Percentiles rank a stretch among this genome's conserved stretches.
Conservation (phyloP, 2,329 filamentous ascomycete species). For the Tolypocladium pustulatum region DNA sequence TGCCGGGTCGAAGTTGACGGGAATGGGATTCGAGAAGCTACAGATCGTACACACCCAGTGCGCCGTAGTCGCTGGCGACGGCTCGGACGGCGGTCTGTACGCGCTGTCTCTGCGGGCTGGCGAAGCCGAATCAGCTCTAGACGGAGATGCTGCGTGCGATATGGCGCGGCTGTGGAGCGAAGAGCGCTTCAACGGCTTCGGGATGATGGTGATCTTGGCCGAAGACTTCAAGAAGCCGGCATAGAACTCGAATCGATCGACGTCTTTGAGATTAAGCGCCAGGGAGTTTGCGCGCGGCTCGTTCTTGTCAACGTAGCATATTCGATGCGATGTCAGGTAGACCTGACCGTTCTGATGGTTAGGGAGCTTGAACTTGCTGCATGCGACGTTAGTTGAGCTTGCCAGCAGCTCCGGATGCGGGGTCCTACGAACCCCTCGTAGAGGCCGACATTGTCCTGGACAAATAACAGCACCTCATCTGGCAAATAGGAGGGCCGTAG, state of each 20-base stretch:
- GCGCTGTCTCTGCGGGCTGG: constrained; percentile 33
- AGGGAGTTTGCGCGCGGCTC: constrained; percentile 79
- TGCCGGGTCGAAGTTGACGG: constrained; percentile 83
- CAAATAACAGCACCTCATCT: constrained; percentile 90
- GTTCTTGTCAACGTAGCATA: constrained; percentile 86
- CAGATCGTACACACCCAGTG: constrained; percentile 97
- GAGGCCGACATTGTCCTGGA: constrained; percentile 92
- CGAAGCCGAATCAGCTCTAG: constrained; percentile 35
- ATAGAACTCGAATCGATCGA: constrained; percentile 86
- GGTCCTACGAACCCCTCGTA: constrained; percentile 75
- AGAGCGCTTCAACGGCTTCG: constrained; percentile 64
- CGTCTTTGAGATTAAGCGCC: constrained; percentile 77
- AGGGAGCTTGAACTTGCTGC: constrained; percentile 87
- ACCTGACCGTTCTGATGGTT: constrained; percentile 93
- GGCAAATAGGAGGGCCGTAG: constrained; percentile 84
- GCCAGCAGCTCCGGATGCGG: background rate
- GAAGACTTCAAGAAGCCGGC: constrained; percentile 93
- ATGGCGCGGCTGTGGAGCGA: constrained; percentile 45
- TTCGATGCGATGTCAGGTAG: constrained; percentile 89
- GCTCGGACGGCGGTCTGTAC: constrained; percentile 25
- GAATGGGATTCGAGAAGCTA: constrained; percentile 86
- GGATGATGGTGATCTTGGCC: constrained; percentile 79
- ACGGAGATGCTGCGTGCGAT: constrained; percentile 32
- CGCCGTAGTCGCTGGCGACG: constrained; percentile 45
- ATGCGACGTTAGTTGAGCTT: constrained; percentile 1